These are phyloP conservation scores for Penicillium waksmanii DNA, from an alignment of 495 filamentous ascomycete genomes.

Conservation along the genomic window DNA sequence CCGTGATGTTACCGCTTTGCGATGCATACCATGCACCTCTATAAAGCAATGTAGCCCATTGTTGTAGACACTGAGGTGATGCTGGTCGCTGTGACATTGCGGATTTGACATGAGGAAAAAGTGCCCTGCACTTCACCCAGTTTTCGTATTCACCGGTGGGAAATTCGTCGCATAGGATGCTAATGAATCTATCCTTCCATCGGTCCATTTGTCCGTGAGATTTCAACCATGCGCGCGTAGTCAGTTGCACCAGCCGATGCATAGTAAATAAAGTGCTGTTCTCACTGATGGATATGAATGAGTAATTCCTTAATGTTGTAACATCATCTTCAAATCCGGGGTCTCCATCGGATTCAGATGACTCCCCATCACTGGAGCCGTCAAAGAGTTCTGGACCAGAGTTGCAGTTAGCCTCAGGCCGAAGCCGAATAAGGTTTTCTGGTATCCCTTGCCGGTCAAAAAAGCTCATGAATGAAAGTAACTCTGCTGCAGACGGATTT, in stretches of 20 bases:
- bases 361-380: too few relatives aligned
- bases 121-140: slow-evolving; percentile 29
- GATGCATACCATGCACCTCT: slow-evolving; percentile 5
- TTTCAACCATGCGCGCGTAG: too few relatives aligned
- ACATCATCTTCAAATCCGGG: too few relatives aligned
- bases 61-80: slow-evolving; percentile 6
- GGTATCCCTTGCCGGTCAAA: slow-evolving; percentile 20
- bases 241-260: too few relatives aligned
- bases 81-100: slow-evolving; percentile 21
- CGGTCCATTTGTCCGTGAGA: too few relatives aligned
- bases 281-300: too few relatives aligned
- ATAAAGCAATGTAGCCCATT: slow-evolving; percentile 29
- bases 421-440: slow-evolving; percentile 3
- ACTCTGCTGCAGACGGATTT: slow-evolving; percentile 26
- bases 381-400: too few relatives aligned
- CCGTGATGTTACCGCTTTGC: not conserved
- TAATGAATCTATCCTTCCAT: slow-evolving; percentile 31
- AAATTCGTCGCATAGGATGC: slow-evolving; percentile 39
- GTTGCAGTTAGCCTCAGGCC: too few relatives aligned
- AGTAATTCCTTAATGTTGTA: too few relatives aligned
- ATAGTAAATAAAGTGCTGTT: too few relatives aligned
- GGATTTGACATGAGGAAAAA: slow-evolving; percentile 32
- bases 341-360: too few relatives aligned
- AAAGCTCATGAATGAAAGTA: slow-evolving; percentile 35
- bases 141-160: slow-evolving; percentile 43